Conservation (phyloP, 2,329 filamentous ascomycete species). For the Claviceps maximensis region DNA sequence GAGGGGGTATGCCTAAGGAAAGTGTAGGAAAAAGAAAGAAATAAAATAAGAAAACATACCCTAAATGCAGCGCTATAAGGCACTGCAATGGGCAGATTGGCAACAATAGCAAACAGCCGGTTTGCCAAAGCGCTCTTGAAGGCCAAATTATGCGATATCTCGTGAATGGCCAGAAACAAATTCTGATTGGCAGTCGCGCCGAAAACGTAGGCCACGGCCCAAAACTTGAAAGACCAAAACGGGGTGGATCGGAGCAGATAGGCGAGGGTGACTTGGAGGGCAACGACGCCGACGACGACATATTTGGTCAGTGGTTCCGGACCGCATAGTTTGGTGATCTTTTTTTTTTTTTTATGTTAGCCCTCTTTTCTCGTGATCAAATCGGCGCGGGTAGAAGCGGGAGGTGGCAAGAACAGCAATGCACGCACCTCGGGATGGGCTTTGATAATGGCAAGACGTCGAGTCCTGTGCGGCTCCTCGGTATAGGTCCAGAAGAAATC, state of each 20-base stretch:
- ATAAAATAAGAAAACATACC: slow-evolving; percentile 33
- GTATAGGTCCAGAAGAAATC: slow-evolving; percentile 98
- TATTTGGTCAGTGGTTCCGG: slow-evolving; percentile 94
- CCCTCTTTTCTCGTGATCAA: no score
- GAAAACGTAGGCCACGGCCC: slow-evolving; percentile 77
- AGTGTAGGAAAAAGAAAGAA: background rate
- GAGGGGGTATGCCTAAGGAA: background rate
- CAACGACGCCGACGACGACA: slow-evolving; percentile 71
- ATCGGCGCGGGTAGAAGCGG: background rate
- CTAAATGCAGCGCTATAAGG: slow-evolving; percentile 95
- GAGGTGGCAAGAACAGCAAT: no score
- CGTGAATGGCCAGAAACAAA: slow-evolving; percentile 94
- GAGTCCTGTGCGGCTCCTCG: slow-evolving; percentile 87
- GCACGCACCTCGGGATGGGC: slow-evolving; percentile 73
- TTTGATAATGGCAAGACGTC: slow-evolving; percentile 90
- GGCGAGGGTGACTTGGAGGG: slow-evolving; percentile 65
- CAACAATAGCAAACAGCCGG: slow-evolving; percentile 77
- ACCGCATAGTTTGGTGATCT: slow-evolving; percentile 95
- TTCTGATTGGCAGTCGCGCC: slow-evolving; percentile 97
- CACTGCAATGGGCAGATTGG: slow-evolving; percentile 88
- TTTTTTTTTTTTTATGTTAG: no score
- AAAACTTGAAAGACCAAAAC: slow-evolving; percentile 73
- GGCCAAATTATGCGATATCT: slow-evolving; percentile 95
- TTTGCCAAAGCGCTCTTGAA: slow-evolving; percentile 74
- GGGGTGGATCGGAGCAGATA: slow-evolving; percentile 63